Base-by-base conservation (phyloP, 371 early-diverging fungal species). In the Mortierella sp. region DNA sequence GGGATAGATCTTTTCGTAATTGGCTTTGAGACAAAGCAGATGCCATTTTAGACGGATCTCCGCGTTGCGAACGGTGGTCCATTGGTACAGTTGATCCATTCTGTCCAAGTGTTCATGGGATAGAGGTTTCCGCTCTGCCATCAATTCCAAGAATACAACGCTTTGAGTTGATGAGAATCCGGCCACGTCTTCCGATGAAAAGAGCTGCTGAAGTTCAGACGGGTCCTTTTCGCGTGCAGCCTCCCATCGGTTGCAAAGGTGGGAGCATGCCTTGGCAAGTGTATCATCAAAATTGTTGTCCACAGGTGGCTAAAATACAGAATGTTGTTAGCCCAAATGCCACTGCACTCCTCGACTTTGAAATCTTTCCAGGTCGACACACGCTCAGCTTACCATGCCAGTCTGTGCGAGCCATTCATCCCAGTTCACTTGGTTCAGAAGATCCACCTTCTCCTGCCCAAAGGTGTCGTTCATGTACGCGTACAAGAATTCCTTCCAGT, bases 11-110 rank as follows among this genome's bases (percentile, higher is more conserved):
- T 86, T 82, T 79, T 93, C 90, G 67, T 95, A 93, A 55, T 87
- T 83, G 21, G 94, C 85, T 74, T 86, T 84, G 23, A 98, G 85
- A 68, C 95, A 93, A 34, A 97, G 60, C 70, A 85, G 79, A 47
- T 93, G 91, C 97, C 97, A 98, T 45, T 93, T 83, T 82, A 94
- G 90, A n/a, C 90, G 85, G 58, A 97, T 86, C 82, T 98, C 98
- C 57, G 89, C 86, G 81, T 98, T 98, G 69, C 84, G 86, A 47
- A 87, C 82, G 19, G 72, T 62, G 4, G 90, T 86, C 76, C 97
- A 81, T 26, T 81, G 39, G 80, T 97, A 98, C 16, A 89, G 60
- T 50, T 79, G 61, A 50, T 95, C 95, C 87, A 98, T 84, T 53
- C 81, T 81, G 5, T 71, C 85, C 55, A 97, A 78, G 31, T 87